Base-by-base conservation (phyloP, 495 filamentous ascomycete genomes). In the Aspergillus indologenus region DNA sequence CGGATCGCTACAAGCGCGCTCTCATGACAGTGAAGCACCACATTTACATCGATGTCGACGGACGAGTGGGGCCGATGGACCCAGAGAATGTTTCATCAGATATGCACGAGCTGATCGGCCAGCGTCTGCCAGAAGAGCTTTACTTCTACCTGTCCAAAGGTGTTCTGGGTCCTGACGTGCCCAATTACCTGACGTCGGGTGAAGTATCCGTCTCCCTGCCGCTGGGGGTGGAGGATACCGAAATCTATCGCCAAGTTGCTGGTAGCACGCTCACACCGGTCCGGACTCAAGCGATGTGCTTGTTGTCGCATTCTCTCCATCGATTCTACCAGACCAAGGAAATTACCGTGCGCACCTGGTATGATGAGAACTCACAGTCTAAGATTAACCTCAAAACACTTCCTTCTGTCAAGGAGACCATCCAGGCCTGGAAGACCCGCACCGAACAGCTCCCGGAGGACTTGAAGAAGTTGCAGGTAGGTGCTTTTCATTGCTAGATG, bases 91-190 rank as follows among this genome's bases (percentile, higher is more conserved):
- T 88, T 2, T 92, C 94, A 18, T 79, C 77, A 20, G 93, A 98
- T 71, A 81, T 91, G 60, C 90, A 94, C 71, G 87, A 92, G 63
- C 89, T 97, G 67, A 87, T 96, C 61, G 91, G 92, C 20, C 85
- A 92, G 54, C 90, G 91, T 31, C 80, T 99, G 17, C 92, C 95
- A 1, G 85, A 92, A 54, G 95, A 99, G 73, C 76, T 99, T 6
- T 96, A 91, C 69, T 89, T 90, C 69, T 98, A 99, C 65, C 81
- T 98, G 31, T 90, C 90, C 58, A 86, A 83, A 29, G 94, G 90
- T 26, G 71, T 96, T 17, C 82, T 96, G 57, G 85, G 90, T 7
- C 80, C 91, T 2, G 86, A 91, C 43, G 75, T 96, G 17, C 81
- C 95, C 9, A 90, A 89, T 65, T 92, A 85, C 81, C 79, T 95